Conservation (phyloP, 225 moss, liverwort and hornwort species). For the Rhytidiadelphus loreus region DNA sequence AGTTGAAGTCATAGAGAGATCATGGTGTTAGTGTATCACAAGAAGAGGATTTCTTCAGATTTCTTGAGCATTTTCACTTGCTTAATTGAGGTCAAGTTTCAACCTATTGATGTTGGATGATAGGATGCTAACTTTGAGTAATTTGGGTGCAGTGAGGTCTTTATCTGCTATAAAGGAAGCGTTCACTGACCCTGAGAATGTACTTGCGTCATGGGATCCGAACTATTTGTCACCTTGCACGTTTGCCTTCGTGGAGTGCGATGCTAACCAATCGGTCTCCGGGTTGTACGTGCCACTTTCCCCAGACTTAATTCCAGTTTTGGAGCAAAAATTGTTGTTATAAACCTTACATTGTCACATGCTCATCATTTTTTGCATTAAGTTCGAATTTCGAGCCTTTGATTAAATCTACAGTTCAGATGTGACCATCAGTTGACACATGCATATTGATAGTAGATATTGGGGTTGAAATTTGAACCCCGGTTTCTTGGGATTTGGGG, state of each 20-base stretch:
- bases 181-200: constrained; percentile 37
- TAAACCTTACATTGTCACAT: not conserved
- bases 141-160: constrained; percentile 32
- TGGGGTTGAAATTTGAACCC: not conserved
- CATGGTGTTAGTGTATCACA: not conserved
- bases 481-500: not conserved
- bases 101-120: not conserved
- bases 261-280: constrained; percentile 23
- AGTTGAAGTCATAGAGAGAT: not conserved
- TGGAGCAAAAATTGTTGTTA: not conserved
- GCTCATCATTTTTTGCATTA: not conserved
- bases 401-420: not conserved
- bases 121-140: not conserved
- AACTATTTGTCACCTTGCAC: constrained; percentile 57
- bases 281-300: constrained; percentile 25
- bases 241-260: constrained; percentile 51
- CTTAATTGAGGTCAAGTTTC: not conserved
- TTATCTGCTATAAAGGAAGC: constrained; percentile 32
- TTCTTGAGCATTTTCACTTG: not conserved
- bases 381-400: not conserved
- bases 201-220: constrained; percentile 47
- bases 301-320: not conserved
- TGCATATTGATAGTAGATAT: not conserved
- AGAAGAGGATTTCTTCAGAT: not conserved
- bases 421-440: not conserved